Conservation (phyloP, 805 yeast species). For the Lipomyces yamanashiensis region DNA sequence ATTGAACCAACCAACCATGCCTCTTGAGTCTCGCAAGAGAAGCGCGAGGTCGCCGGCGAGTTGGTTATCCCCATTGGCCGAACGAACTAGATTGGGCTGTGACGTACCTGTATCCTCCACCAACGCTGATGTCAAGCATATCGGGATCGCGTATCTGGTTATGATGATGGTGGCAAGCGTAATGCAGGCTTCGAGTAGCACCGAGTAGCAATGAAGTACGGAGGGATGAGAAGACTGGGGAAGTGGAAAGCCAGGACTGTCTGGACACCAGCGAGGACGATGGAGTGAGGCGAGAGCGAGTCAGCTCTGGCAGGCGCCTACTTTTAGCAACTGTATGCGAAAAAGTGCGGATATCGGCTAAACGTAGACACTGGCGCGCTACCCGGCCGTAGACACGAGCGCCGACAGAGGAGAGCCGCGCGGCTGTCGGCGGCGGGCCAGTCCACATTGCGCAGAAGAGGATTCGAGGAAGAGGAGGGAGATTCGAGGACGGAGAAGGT, state of each 20-base stretch:
- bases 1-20: not conserved
- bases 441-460: not conserved
- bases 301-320: not conserved
- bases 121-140: conserved; percentile 31
- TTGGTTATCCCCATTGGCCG: not conserved
- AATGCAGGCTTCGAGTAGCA: conserved; percentile 14
- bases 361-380: conserved; percentile 16
- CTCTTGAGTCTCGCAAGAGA: too few relatives aligned
- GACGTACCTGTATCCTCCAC: conserved; percentile 30
- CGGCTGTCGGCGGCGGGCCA: conserved; percentile 7
- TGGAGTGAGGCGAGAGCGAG: not conserved
- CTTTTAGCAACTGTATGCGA: conserved; percentile 7
- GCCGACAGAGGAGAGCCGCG: not conserved
- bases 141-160: conserved; percentile 22
- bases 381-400: conserved; percentile 22
- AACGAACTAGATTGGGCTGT: not conserved
- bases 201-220: not conserved
- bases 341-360: conserved; percentile 6
- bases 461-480: not conserved
- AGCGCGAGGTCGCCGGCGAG: too few relatives aligned
- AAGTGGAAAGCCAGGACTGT: not conserved
- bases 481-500: not conserved
- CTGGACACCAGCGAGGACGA: not conserved
- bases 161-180: conserved; percentile 29
- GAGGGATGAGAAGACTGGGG: not conserved